Evolutionary conservation across 352 stramenopile genomes (phyloP).

Genomic region (Plasmopara viticola): DNA sequence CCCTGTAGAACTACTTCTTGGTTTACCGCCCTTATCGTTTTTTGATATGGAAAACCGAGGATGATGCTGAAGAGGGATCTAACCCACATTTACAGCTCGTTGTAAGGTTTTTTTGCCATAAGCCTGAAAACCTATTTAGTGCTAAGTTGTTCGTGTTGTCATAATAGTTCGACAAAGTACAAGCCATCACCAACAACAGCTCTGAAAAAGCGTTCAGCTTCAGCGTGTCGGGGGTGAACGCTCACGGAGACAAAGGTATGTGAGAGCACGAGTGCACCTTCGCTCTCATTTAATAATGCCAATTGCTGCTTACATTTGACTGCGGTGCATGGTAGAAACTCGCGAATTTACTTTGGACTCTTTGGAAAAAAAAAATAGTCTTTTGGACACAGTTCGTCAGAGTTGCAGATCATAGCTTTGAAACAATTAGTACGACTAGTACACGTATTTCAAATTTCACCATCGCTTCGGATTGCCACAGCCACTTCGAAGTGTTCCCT

Average conservation of each 20-base stretch:
- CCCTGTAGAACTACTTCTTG: conserved; percentile 43
- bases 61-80: conserved; percentile 58
- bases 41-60: conserved; percentile 69
- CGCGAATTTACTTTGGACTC: conserved; percentile 60
- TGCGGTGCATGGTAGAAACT: conserved; percentile 37
- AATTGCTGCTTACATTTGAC: conserved; percentile 1
- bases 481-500: too few species aligned
- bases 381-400: conserved; percentile 38
- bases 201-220: conserved; percentile 63
- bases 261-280: not conserved
- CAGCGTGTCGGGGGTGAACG: conserved; percentile 48
- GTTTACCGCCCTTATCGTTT: conserved; percentile 72
- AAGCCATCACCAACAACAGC: conserved; percentile 54
- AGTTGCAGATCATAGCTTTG: conserved; percentile 32
- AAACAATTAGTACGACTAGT: too few species aligned
- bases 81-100: conserved; percentile 52
- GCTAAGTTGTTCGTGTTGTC: conserved; percentile 4
- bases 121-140: not conserved
- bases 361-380: conserved; percentile 40
- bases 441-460: too few species aligned
- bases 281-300: not conserved
- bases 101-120: conserved; percentile 27
- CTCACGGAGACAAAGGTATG: conserved; percentile 44
- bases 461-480: too few species aligned
- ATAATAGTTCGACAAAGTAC: conserved; percentile 54